These are phyloP conservation scores for Solanum microdontum DNA, from an alignment of 257 asterid genomes.

Conservation along the genomic window DNA sequence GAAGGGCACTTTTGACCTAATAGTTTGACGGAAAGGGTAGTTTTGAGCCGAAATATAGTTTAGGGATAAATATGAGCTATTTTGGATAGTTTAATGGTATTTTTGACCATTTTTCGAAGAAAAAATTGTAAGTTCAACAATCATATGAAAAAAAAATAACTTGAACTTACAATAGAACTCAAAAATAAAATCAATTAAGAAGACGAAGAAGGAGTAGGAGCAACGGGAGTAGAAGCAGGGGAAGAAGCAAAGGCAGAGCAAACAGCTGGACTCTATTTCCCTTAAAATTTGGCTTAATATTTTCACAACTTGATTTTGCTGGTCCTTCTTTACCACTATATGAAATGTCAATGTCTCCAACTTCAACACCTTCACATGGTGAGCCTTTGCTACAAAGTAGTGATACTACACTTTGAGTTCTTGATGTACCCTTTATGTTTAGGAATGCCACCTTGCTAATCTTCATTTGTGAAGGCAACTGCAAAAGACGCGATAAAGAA, in stretches of 20 bases:
- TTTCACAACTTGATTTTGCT: constrained; percentile 15
- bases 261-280: constrained; percentile 10
- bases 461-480: constrained; percentile 22
- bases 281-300: constrained; percentile 11
- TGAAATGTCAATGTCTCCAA: constrained; percentile 12
- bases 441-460: constrained; percentile 14
- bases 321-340: constrained; percentile 18
- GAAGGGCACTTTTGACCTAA: too few relatives aligned
- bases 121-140: too few relatives aligned
- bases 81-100: too few relatives aligned
- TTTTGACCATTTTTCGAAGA: too few relatives aligned
- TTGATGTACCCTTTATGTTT: constrained; percentile 23
- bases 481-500: background rate
- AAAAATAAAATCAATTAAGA: background rate
- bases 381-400: constrained; percentile 14
- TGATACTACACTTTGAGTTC: background rate
- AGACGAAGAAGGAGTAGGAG: background rate
- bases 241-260: background rate
- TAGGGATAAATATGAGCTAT: too few relatives aligned
- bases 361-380: constrained; percentile 24
- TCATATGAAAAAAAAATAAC: background rate
- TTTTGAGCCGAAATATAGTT: too few relatives aligned
- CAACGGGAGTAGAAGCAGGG: background rate
- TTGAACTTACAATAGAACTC: too few relatives aligned
- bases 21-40: too few relatives aligned